Evolutionary conservation across 2,329 filamentous ascomycete genomes (phyloP).

Genomic region (Apiospora arundinis): DNA sequence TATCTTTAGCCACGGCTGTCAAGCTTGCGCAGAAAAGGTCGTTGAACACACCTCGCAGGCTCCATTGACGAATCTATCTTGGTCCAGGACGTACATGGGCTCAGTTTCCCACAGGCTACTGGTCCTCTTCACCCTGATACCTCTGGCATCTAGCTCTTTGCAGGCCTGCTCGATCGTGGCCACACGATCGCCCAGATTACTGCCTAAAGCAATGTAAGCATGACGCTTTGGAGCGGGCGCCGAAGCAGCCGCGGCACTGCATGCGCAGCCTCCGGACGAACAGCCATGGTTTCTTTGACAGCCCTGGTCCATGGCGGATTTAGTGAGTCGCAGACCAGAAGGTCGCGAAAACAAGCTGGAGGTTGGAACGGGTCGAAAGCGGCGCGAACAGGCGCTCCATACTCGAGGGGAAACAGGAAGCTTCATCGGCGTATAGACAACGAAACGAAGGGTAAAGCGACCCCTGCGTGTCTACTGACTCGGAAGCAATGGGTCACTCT

Average conservation of each 20-base stretch:
- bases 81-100: conserved; percentile 94
- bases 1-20: conserved; percentile 11
- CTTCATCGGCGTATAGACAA: conserved; percentile 34
- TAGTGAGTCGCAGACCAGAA: neutral
- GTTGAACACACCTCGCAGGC: conserved; percentile 77
- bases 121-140: conserved; percentile 77
- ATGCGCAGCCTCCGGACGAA: conserved; percentile 32
- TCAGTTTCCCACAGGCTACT: conserved; percentile 94
- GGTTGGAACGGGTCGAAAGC: conserved; percentile 29
- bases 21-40: neutral
- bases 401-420: conserved; percentile 33
- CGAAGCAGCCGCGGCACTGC: conserved; percentile 33
- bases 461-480: conserved; percentile 7
- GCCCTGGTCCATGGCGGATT: conserved; percentile 21
- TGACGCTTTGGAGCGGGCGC: conserved; percentile 44
- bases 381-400: conserved; percentile 37
- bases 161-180: conserved; percentile 86
- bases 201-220: conserved; percentile 88
- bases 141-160: conserved; percentile 73
- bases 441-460: neutral
- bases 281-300: conserved; percentile 31
- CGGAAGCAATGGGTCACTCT: neutral
- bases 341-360: conserved; percentile 18
- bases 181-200: conserved; percentile 88
- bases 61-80: conserved; percentile 88